phyloP scores from a whole-genome alignment of 305 asterid species.

The Fraxinus paxiana region DNA sequence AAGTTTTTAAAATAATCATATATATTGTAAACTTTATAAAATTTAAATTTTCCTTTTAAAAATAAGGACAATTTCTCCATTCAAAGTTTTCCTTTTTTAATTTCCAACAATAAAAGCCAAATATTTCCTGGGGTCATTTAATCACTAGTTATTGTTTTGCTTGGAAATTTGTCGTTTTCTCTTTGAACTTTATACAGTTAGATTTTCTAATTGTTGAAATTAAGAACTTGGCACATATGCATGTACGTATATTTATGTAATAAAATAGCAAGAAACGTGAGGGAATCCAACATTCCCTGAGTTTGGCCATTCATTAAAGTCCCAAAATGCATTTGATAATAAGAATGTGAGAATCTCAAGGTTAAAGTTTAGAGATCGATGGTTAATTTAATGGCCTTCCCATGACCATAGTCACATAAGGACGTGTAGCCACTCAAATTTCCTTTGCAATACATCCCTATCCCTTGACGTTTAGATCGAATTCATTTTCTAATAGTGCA shows the following conservation, averaged over 20 bases:
- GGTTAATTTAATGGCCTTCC: neutral
- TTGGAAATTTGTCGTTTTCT: slow-evolving; percentile 28
- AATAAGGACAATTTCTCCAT: neutral
- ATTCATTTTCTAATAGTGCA: neutral
- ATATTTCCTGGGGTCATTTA: slow-evolving; percentile 9
- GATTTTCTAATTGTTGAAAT: neutral
- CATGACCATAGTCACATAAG: neutral
- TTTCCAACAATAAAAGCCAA: neutral
- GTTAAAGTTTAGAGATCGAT: slow-evolving; percentile 21
- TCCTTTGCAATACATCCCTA: neutral
- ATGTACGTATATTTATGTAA: neutral
- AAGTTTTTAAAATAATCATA: neutral
- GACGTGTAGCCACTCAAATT: neutral
- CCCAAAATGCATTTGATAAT: slow-evolving; percentile 15
- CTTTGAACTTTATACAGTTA: slow-evolving; percentile 17
- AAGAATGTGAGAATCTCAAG: slow-evolving; percentile 38
- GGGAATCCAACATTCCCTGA: slow-evolving; percentile 48
- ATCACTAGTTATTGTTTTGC: slow-evolving; percentile 25
- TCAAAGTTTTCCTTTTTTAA: neutral
- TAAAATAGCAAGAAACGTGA: slow-evolving; percentile 8
- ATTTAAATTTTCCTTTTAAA: neutral
- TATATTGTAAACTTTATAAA: neutral
- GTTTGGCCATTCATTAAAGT: slow-evolving; percentile 36
- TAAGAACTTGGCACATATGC: neutral
- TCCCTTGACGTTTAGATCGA: neutral